Conservation (phyloP, 305 asterid genomes). For the Stenogyne calaminthoides region DNA sequence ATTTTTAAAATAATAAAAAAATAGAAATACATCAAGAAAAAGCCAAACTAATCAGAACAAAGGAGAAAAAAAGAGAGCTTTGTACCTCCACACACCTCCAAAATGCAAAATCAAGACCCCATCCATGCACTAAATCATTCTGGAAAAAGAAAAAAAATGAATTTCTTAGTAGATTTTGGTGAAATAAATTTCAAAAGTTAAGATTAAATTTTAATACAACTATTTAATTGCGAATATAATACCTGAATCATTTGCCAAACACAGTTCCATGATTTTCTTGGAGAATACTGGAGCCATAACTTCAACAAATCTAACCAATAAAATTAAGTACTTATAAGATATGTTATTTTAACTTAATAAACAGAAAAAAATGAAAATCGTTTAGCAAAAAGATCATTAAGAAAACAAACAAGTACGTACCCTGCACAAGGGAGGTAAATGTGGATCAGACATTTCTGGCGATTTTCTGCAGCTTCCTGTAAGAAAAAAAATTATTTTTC, state of each 20-base stretch:
- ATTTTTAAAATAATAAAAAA: not conserved
- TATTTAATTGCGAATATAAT: not conserved
- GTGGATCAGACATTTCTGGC: conserved; percentile 30
- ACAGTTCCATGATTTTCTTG: conserved; percentile 52
- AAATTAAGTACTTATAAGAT: not conserved
- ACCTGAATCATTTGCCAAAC: conserved; percentile 60
- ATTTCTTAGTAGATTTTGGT: not conserved
- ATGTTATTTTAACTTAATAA: not conserved
- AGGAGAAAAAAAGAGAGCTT: not conserved
- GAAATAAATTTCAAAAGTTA: not conserved
- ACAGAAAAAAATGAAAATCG: not conserved
- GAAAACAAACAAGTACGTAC: conserved; percentile 25
- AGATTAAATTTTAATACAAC: not conserved
- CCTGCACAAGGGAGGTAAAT: conserved; percentile 55
- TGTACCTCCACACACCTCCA: conserved; percentile 56
- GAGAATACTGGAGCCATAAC: conserved; percentile 64
- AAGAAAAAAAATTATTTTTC: not conserved
- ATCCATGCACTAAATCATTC: conserved; percentile 62
- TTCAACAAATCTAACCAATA: conserved; percentile 46
- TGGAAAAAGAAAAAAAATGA: not conserved
- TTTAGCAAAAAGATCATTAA: not conserved
- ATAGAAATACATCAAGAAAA: not conserved
- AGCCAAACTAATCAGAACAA: not conserved
- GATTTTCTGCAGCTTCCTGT: conserved; percentile 28
- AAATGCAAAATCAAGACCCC: conserved; percentile 60